Base-by-base conservation (phyloP, 1,139 yeast genomes). In the Geotrichum klebahnii region DNA sequence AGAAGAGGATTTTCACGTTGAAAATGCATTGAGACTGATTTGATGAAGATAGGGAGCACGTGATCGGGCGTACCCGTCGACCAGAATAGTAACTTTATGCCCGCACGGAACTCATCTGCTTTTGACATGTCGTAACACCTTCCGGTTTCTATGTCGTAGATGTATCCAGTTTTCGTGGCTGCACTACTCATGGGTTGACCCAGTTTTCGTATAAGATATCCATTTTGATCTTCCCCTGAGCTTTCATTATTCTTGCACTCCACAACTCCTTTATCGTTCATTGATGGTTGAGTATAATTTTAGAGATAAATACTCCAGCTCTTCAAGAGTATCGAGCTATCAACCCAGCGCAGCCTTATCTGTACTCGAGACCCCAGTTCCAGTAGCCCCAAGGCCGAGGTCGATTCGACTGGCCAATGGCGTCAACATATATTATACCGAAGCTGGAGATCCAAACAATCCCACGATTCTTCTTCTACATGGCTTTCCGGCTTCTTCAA, bases 401-500 rank as follows among this genome's bases (percentile, higher is more conserved):
- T 35, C 36, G 3, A 17, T 36, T 16, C 22, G 32, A 19, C 48
- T 43, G 9, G 48, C 43, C 23, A 53, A 60, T 49, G 65, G 62
- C 16, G 64, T 60, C 35, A 60, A 66, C 10, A 58, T 73, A 34
- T 71, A 66, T 58, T 74, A 72, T 56, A 59, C 71, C 19, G 73
- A 72, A 54, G 71, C 73, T 12, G 76, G 76, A 2, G 53, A 57
- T 5, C 23, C 46, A 0, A 31, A 54, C 24, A 66, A 66, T 5
- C 73, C 74, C 5, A 59, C 60, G 1, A 48, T 74, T 9, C 56
- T 74, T 24, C 63, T 74, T 39, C 64, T 74, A 14, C 78, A 74
- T 55, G 78, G 77, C 2, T 73, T 62, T 48, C 78, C 78, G 10
- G 63, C 75, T 1, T 70, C 76, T 2, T 73, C 77, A 0, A 62